phyloP scores from a whole-genome alignment of 2,329 filamentous ascomycete genomes.

The Emergomyces africanus region DNA sequence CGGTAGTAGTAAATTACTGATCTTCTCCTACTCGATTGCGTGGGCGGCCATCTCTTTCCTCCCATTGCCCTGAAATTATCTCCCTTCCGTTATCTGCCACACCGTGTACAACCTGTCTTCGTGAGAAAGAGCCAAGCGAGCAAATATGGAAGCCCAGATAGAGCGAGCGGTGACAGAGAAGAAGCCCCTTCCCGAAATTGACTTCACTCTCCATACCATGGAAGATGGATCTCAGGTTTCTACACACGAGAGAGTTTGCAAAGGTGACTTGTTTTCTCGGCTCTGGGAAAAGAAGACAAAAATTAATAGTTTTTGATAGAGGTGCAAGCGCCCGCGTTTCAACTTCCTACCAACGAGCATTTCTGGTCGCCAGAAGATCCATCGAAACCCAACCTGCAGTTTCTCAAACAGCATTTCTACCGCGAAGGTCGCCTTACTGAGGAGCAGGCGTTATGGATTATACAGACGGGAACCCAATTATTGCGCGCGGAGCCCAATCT shows the following conservation, averaged over 20 bases:
- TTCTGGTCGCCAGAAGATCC: slow-evolving; percentile 82
- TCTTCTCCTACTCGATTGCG: background rate
- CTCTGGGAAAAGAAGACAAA: background rate
- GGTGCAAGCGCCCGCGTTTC: slow-evolving; percentile 93
- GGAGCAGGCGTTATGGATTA: slow-evolving; percentile 93
- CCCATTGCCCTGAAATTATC: background rate
- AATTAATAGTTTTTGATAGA: slow-evolving; percentile 42
- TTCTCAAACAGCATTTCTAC: slow-evolving; percentile 97
- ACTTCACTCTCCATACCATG: slow-evolving; percentile 97
- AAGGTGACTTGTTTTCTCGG: slow-evolving; percentile 50
- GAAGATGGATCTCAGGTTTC: slow-evolving; percentile 93
- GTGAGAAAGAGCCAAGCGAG: background rate
- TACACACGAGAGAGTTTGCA: slow-evolving; percentile 92
- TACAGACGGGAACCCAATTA: slow-evolving; percentile 75
- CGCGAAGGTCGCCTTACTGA: slow-evolving; percentile 93
- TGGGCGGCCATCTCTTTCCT: background rate
- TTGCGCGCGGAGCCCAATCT: slow-evolving; percentile 86
- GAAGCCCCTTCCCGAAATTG: slow-evolving; percentile 92
- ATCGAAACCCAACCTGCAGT: slow-evolving; percentile 80
- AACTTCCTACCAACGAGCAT: slow-evolving; percentile 82
- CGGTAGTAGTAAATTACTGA: background rate
- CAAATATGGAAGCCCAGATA: slow-evolving; percentile 37
- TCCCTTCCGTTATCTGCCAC: background rate
- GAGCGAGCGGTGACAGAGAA: slow-evolving; percentile 90
- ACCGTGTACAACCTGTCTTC: background rate